Percentiles rank a stretch among this genome's conserved stretches.
These are phyloP conservation scores for Nannochloropsis granulata DNA, from an alignment of 108 stramenopile genomes.

Conservation along the genomic window DNA sequence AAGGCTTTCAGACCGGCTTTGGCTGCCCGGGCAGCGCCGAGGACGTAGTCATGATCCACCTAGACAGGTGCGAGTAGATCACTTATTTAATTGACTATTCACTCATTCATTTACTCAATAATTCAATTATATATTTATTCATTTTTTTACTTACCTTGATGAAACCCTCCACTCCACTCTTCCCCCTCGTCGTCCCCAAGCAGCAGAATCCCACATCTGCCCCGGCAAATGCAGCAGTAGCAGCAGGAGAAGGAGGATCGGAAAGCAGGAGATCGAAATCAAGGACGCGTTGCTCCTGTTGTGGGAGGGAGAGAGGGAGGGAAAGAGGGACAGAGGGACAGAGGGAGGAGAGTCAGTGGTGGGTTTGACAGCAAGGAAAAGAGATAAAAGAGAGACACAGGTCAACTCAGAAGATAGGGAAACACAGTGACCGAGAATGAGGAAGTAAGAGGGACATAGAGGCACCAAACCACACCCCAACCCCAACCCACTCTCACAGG, in stretches of 20 bases:
- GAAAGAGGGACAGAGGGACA: neutral
- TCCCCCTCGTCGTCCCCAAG: neutral
- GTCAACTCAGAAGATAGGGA: too few relatives aligned
- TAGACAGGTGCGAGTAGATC: neutral
- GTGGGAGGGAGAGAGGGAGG: neutral
- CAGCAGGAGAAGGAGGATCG: neutral
- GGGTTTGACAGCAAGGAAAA: neutral
- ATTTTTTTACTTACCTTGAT: neutral
- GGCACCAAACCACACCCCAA: too few relatives aligned
- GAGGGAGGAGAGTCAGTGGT: neutral
- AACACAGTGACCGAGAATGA: too few relatives aligned
- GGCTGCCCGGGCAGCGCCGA: neutral
- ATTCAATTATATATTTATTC: too few relatives aligned
- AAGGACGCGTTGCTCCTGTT: neutral
- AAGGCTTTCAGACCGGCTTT: neutral
- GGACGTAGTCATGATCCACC: neutral
- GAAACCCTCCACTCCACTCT: neutral
- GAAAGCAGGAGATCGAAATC: neutral
- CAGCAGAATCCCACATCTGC: neutral
- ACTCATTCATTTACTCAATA: neutral
- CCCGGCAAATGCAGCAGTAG: neutral
- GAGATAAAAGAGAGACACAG: too few relatives aligned
- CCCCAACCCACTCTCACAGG: neutral
- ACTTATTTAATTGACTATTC: neutral
- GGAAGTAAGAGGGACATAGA: too few relatives aligned